phyloP scores from a whole-genome alignment of 1,139 yeast species.

The Candida neerlandica region DNA sequence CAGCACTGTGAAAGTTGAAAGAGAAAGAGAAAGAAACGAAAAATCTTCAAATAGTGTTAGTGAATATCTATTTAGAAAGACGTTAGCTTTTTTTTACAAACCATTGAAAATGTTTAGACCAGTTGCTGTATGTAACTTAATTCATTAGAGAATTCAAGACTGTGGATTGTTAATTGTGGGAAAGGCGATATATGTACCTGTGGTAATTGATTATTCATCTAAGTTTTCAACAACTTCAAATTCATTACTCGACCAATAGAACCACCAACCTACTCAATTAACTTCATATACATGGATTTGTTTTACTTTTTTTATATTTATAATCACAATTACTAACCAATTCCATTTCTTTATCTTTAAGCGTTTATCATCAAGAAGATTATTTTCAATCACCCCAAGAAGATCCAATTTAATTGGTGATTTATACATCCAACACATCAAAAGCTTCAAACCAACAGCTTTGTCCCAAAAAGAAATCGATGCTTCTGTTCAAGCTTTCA shows the following conservation, averaged over 20 bases:
- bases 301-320: no score
- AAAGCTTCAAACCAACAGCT: slow-evolving; percentile 84
- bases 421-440: slow-evolving; percentile 83
- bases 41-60: slow-evolving; percentile 1
- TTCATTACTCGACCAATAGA: background rate
- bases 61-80: background rate
- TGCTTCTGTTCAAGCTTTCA: slow-evolving; percentile 80
- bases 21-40: slow-evolving; percentile 4
- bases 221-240: background rate
- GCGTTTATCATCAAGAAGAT: slow-evolving; percentile 41
- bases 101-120: slow-evolving; percentile 39
- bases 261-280: background rate
- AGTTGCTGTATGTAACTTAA: slow-evolving; percentile 31
- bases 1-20: background rate
- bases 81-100: background rate
- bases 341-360: slow-evolving; percentile 2
- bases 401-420: slow-evolving; percentile 74
- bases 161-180: no score
- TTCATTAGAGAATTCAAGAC: background rate
- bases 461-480: slow-evolving; percentile 73
- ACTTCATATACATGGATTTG: no score
- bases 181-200: no score
- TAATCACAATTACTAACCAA: background rate
- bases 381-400: slow-evolving; percentile 47
- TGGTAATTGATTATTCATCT: no score